These are phyloP conservation scores for Leucoagaricus sp. DNA, from an alignment of 1,284 basidiomycete genomes.

Conservation along the genomic window DNA sequence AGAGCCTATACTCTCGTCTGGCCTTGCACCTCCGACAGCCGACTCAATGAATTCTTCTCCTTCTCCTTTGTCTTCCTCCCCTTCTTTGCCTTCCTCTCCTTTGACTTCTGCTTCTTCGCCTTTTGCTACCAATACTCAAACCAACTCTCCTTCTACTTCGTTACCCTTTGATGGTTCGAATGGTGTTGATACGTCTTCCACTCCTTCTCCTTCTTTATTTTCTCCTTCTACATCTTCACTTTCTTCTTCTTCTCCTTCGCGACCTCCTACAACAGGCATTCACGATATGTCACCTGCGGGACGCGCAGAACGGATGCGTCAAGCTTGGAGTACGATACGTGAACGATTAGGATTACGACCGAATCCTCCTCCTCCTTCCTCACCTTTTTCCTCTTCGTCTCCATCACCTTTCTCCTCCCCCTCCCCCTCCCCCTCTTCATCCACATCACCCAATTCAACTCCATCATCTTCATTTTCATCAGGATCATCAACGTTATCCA, in stretches of 20 bases:
- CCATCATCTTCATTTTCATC: neutral
- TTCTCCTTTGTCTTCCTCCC: slow-evolving; percentile 7
- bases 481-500: too few relatives aligned
- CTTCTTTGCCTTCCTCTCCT: neutral
- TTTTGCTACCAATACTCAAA: too few relatives aligned
- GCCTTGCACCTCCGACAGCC: slow-evolving; percentile 33
- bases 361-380: slow-evolving; percentile 1
- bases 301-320: slow-evolving; percentile 44
- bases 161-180: too few relatives aligned
- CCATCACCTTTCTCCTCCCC: neutral
- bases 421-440: neutral
- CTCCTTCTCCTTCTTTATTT: slow-evolving; percentile 11
- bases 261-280: slow-evolving; percentile 38
- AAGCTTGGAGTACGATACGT: slow-evolving; percentile 65
- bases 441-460: neutral
- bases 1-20: slow-evolving; percentile 58
- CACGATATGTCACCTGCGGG: slow-evolving; percentile 32
- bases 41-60: slow-evolving; percentile 12
- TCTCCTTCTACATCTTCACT: neutral
- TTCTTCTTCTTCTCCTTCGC: slow-evolving; percentile 17
- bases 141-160: slow-evolving; percentile 19
- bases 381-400: neutral
- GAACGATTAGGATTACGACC: slow-evolving; percentile 58
- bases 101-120: neutral
- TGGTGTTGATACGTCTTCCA: neutral